Base-by-base conservation (phyloP, 805 yeast genomes). In the Metschnikowia gruessii region DNA sequence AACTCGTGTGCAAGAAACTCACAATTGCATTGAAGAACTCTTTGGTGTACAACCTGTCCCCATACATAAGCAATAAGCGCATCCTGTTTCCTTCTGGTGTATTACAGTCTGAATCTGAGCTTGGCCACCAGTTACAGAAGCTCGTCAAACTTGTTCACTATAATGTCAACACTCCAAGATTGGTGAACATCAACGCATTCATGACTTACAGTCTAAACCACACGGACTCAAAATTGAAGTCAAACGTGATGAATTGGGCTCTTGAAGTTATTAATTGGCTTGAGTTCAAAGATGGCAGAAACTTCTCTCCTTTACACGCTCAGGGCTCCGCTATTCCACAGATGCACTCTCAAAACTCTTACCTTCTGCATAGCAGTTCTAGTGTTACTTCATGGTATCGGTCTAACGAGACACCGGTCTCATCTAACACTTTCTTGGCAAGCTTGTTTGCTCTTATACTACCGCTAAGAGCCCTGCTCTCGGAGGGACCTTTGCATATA, bases 251-350 rank as follows among this genome's bases (percentile, higher is more conserved):
- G 16, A 73, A 73, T 46, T 79, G 84, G 84, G 75, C 77, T 0
- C 64, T 74, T 26, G 79, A 76, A 43, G 68, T 78, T 2, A 63
- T 77, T 16, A 69, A 77, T 30, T 79, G 84, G 84, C 59, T 79
- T 16, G 81, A 78, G 54, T 70, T 74, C 53, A 79, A 79, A 54
- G 83, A 79, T 50, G 80, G 74, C 4, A 59, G 52, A 26, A 60
- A 40, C 40, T 48, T 40, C 19, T 37, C 43, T 10, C 37, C 49
- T 17, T 19, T 29, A 7, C 46, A 48, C 22, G 39, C 49, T 16
- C 42, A 37, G 13, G 49, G 49, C 2, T 37, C 21, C 12, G 44
- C 46, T 22, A 45, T 48, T 41, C 47, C 45, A 13, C 45, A 45
- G 31, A 46, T 29, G 31, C 46, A 43, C 22, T 29, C 43, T 12